Base-by-base conservation (phyloP, 306 rosid genomes). In the Chamaecrista fasciculata region DNA sequence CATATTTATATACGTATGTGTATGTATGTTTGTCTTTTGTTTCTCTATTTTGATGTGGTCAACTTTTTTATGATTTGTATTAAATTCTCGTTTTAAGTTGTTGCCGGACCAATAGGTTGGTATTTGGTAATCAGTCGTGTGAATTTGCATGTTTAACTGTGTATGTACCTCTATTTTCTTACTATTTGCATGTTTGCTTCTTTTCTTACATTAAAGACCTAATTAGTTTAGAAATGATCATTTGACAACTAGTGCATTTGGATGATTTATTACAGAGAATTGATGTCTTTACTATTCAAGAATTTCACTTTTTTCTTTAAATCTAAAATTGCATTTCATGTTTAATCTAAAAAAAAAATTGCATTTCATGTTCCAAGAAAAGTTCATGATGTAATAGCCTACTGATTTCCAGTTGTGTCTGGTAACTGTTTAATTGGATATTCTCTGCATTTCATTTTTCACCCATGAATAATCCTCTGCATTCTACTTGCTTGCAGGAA, bases 401-500 rank as follows among this genome's bases (percentile, higher is more conserved):
- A 72, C 61, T 61, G 36, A 44, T 70, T 53, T 47, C 56, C 55
- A 44, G 57, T 62, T 68, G 36, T 66, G 23, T 71, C 55, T 70
- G 43, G 26, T n/a, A 11, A 10, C 29, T 46, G 18, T 19, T 75
- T 70, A 52, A 11, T 62, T 60, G 28, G 55, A 51, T 66, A 61
- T 49, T 24, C 50, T 43, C 25, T 73, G 49, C 53, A 50, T n/a
- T n/a, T n/a, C n/a, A n/a, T n/a, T n/a, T 67, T 79, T 59, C 69
- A 25, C 62, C 12, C 19, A 28, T 67, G 42, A 51, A 25, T 61
- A 33, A 74, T 58, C 36, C 21, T 71, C 61, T 70, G 46, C 56
- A 59, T 51, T 72, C 44, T 61, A 8, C 71, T 75, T 77, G 78
- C 66, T 65, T 61, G 63, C 89, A 91, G 97, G 82, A 91, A 83